These are phyloP conservation scores for Papiliotrema nemorosa DNA, from an alignment of 1,284 basidiomycete species.

Conservation along the genomic window DNA sequence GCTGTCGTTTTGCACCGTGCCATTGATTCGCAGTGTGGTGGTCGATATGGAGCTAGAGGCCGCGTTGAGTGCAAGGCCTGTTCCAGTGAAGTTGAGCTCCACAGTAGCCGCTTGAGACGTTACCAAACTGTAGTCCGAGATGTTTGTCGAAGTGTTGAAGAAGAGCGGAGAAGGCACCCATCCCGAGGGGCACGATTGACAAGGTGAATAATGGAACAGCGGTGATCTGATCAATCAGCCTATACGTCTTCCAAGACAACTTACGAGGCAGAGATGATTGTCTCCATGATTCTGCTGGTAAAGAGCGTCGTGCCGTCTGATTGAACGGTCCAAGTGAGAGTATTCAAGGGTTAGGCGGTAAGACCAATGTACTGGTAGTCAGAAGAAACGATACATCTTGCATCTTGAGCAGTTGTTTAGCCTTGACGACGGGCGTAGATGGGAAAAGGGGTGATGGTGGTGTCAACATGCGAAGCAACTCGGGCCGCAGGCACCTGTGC, in stretches of 20 bases:
- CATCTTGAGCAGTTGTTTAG: no score
- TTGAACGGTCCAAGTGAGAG: not conserved
- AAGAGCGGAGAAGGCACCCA: constrained; percentile 9
- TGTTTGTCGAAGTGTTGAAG: not conserved
- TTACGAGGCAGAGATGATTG: constrained; percentile 19
- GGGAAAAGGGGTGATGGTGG: no score
- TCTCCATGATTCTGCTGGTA: constrained; percentile 16
- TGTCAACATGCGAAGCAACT: no score
- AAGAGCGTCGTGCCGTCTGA: no score
- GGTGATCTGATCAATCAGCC: constrained; percentile 25
- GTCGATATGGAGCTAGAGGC: constrained; percentile 11
- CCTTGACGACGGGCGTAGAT: no score
- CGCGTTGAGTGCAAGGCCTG: constrained; percentile 10
- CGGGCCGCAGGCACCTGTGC: no score
- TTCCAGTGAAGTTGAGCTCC: constrained; percentile 7
- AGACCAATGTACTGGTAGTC: no score
- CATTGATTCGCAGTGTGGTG: constrained; percentile 14
- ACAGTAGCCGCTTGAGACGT: not conserved
- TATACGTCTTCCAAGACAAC: constrained; percentile 1
- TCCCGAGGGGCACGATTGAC: constrained; percentile 21
- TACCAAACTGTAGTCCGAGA: not conserved
- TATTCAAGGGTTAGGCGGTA: not conserved
- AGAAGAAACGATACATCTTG: no score
- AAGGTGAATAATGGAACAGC: constrained; percentile 22
- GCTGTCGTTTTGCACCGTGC: constrained; percentile 3